Percentiles rank a stretch among this genome's conserved stretches.
Evolutionary conservation across 352 stramenopile genomes (phyloP).

Genomic region (Blastocystis hominis): DNA sequence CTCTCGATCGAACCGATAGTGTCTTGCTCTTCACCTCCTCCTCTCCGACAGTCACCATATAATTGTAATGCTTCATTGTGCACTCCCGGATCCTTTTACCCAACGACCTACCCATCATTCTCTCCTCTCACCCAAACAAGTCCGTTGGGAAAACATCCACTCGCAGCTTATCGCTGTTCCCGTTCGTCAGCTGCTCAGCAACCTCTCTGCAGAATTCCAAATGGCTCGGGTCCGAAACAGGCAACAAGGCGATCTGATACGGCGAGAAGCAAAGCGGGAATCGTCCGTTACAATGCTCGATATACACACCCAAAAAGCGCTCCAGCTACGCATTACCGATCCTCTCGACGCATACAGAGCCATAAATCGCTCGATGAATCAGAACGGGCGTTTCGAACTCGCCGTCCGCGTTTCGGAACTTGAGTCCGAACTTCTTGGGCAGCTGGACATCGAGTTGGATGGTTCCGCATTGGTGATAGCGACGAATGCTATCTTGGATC

Average conservation of each 20-base stretch:
- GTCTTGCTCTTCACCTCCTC: conserved; percentile 75
- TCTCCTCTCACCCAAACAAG: conserved; percentile 84
- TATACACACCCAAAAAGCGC: conserved; percentile 53
- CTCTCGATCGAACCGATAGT: conserved; percentile 83
- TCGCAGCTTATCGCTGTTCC: not conserved
- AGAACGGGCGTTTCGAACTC: conserved; percentile 76
- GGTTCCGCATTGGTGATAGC: conserved; percentile 91
- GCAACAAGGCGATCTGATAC: conserved; percentile 32
- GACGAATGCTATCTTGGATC: conserved; percentile 79
- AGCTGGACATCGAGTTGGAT: conserved; percentile 96
- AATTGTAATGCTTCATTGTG: conserved; percentile 93
- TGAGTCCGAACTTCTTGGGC: conserved; percentile 91
- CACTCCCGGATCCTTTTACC: conserved; percentile 95
- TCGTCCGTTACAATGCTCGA: conserved; percentile 52
- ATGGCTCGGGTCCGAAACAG: not conserved
- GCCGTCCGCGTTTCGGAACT: conserved; percentile 67
- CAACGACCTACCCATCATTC: conserved; percentile 83
- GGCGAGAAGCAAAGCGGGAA: conserved; percentile 47
- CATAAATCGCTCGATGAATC: conserved; percentile 71
- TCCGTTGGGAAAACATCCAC: conserved; percentile 65
- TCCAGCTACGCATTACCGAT: not conserved
- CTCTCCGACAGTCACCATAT: conserved; percentile 87
- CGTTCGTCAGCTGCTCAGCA: not conserved
- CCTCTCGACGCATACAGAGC: not conserved
- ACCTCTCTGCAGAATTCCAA: conserved; percentile 5